Conservation (phyloP, 163 green algal genomes). For the Chlorella variabilis region DNA sequence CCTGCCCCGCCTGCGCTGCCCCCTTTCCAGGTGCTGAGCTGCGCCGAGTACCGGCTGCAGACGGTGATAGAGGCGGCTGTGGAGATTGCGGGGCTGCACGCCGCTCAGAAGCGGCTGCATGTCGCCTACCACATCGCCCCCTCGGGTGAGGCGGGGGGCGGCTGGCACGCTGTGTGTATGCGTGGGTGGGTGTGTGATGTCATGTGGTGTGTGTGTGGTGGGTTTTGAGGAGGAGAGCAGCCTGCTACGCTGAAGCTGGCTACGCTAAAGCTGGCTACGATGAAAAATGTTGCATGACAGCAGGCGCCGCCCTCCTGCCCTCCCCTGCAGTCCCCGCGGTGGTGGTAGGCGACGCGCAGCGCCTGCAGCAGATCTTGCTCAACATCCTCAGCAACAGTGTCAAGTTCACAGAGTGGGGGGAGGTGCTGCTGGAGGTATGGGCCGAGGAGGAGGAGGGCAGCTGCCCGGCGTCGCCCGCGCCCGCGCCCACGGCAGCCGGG, state of each 20-base stretch:
- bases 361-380: constrained; percentile 80
- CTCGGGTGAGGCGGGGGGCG: constrained; percentile 3
- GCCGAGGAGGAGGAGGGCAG: background rate
- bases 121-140: constrained; percentile 28
- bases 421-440: constrained; percentile 70
- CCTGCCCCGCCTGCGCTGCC: too few relatives aligned
- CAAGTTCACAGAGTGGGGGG: constrained; percentile 86
- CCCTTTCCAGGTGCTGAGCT: constrained; percentile 34
- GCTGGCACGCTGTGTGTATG: background rate
- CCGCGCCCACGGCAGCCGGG: background rate
- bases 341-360: constrained; percentile 69
- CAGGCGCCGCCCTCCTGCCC: too few relatives aligned
- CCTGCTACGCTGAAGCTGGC: too few relatives aligned
- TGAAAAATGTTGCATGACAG: too few relatives aligned
- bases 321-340: constrained; percentile 9
- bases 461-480: background rate
- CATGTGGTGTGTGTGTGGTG: background rate
- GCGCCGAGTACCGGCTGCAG: constrained; percentile 62
- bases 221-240: too few relatives aligned
- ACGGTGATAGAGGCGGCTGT: constrained; percentile 81
- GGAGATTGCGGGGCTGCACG: constrained; percentile 75
- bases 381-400: constrained; percentile 89
- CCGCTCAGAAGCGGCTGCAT: constrained; percentile 78
- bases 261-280: too few relatives aligned
- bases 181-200: too few relatives aligned